Percentiles rank a stretch among this genome's conserved stretches.
phyloP scores from a whole-genome alignment of 148 eudicot genomes.

The Rhododendron simsii region DNA sequence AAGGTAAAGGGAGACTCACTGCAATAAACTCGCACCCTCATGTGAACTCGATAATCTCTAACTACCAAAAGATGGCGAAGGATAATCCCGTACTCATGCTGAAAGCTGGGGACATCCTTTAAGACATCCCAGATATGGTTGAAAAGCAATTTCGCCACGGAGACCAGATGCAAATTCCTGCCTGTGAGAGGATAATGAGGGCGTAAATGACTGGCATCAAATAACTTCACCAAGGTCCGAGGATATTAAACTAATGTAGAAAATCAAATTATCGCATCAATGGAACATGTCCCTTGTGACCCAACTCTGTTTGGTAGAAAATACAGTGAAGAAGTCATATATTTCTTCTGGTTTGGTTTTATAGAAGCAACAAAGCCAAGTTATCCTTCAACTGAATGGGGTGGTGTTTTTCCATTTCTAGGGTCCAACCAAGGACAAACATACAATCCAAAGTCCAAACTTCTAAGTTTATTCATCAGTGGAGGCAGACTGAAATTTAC shows the following conservation, averaged over 20 bases:
- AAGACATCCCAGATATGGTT: conserved; percentile 76
- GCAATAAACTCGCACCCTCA: conserved; percentile 68
- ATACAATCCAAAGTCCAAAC: background rate
- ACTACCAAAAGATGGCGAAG: conserved; percentile 67
- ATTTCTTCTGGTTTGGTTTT: background rate
- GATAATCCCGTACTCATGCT: conserved; percentile 77
- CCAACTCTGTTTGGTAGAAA: background rate
- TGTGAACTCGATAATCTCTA: conserved; percentile 67
- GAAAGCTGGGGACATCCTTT: conserved; percentile 78
- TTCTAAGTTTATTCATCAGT: background rate
- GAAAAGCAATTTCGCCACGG: conserved; percentile 69
- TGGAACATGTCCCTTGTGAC: background rate
- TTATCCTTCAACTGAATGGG: background rate
- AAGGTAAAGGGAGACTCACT: conserved; percentile 42
- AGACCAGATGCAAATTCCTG: conserved; percentile 47
- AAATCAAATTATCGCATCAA: background rate
- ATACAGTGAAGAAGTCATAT: background rate
- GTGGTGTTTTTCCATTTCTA: background rate
- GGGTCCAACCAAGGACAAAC: background rate
- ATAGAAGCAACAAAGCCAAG: background rate
- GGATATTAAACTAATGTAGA: background rate
- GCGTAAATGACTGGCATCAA: background rate
- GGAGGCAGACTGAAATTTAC: background rate
- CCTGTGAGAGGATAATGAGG: conserved; percentile 36
- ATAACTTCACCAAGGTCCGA: background rate